Evolutionary conservation across 495 filamentous ascomycete genomes (phyloP).

Genomic region (Penicillium riverlandense): DNA sequence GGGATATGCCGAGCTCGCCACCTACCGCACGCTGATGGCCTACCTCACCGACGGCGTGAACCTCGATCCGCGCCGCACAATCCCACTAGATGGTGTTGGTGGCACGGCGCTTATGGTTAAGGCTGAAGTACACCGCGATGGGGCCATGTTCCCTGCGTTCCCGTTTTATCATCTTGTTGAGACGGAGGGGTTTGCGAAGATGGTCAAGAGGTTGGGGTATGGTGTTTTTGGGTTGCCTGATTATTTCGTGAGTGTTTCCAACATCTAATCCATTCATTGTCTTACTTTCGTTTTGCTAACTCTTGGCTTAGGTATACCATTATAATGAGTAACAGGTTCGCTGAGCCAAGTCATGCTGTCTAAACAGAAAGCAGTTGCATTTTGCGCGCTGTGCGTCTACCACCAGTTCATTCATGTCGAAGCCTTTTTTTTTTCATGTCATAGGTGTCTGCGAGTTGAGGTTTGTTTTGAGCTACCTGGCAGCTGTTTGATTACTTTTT

Average conservation of each 20-base stretch:
- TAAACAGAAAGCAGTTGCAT: neutral
- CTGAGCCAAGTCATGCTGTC: no score
- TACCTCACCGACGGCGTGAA: conserved; percentile 55
- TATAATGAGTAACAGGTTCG: conserved; percentile 65
- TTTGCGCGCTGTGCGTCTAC: neutral
- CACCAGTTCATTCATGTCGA: no score
- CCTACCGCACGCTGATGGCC: conserved; percentile 89
- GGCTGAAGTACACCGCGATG: conserved; percentile 94
- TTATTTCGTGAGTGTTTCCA: conserved; percentile 68
- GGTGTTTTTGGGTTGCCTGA: conserved; percentile 79
- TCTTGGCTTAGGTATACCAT: conserved; percentile 63
- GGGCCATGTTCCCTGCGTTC: conserved; percentile 97
- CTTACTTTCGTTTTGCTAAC: conserved; percentile 2
- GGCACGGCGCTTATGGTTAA: conserved; percentile 92
- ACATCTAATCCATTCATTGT: neutral
- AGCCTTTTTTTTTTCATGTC: no score
- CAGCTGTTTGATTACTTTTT: no score
- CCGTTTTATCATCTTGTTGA: conserved; percentile 95
- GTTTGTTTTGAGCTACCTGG: no score
- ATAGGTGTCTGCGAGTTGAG: no score
- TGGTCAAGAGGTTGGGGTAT: conserved; percentile 86
- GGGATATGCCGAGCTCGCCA: conserved; percentile 86
- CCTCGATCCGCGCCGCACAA: conserved; percentile 51
- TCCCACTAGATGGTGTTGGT: conserved; percentile 85
- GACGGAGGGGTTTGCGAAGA: conserved; percentile 97